Conservation (phyloP, 2,329 filamentous ascomycete genomes). For the Ilyonectria destructans region DNA sequence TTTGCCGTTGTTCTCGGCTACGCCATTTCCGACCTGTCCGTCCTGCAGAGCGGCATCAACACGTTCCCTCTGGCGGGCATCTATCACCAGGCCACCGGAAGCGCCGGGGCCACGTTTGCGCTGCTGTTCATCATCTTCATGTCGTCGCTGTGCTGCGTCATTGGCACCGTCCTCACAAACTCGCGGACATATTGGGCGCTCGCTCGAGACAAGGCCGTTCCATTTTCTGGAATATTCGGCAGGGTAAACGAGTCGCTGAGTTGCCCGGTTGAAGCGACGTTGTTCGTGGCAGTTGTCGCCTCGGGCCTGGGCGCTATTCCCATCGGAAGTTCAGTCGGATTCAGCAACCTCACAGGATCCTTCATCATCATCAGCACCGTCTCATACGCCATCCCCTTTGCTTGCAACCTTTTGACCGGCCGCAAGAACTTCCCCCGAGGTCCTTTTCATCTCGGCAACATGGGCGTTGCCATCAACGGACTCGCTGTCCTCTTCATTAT, state of each 20-base stretch:
- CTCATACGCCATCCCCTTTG: conserved; percentile 46
- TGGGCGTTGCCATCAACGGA: conserved; percentile 36
- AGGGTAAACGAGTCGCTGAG: conserved; percentile 38
- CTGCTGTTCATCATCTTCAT: conserved; percentile 47
- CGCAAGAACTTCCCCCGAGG: conserved; percentile 38
- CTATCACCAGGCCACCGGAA: conserved; percentile 45
- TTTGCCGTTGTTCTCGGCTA: conserved; percentile 45
- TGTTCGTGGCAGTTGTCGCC: conserved; percentile 45
- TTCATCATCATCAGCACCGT: conserved; percentile 50
- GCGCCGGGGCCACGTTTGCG: conserved; percentile 38
- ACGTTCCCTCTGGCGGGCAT: conserved; percentile 45
- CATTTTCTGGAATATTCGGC: conserved; percentile 38
- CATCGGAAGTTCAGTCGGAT: conserved; percentile 44
- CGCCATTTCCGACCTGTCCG: conserved; percentile 44
- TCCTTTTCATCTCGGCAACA: conserved; percentile 35
- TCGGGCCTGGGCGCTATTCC: conserved; percentile 47
- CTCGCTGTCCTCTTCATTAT: conserved; percentile 40
- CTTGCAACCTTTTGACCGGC: conserved; percentile 37
- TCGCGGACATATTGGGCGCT: conserved; percentile 46
- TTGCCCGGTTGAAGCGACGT: conserved; percentile 43
- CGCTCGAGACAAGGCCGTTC: conserved; percentile 47
- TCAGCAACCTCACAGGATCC: conserved; percentile 47
- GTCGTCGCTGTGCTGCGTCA: conserved; percentile 44
- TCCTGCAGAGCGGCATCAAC: conserved; percentile 44
- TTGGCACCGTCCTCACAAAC: conserved; percentile 45